Base-by-base conservation (phyloP, 768 basidiomycete species). In the Pisolithus microcarpus region DNA sequence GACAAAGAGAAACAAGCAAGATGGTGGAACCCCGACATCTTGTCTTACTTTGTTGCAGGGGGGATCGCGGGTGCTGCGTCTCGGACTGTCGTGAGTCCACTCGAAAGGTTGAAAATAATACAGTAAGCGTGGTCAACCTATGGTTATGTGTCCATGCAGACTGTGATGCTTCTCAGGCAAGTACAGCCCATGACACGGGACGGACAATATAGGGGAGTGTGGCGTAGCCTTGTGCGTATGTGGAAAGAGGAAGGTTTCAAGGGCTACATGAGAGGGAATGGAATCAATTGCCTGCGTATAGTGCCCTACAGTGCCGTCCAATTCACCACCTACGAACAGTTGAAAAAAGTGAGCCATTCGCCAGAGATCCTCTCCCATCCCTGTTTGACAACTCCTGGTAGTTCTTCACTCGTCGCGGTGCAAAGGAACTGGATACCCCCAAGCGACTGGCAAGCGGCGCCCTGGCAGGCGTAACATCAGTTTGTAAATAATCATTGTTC, bases 51-150 rank as follows among this genome's bases (percentile, higher is more conserved):
- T 58, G 68, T 80, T 52, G 78, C 80, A 1, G 78, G 78, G 34
- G 78, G 78, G 28, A 50, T 75, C 48, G 78, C 78, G 30, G 78
- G 78, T 26, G 78, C 80, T 34, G 82, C 90, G 8, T 91, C 87
- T 52, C 75, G 94, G 49, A 96, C 94, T 2, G 89, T 96, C 13
- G 95, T 98, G 45, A 86, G 83, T 58, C 95, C 94, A 9, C 67
- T 97, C 13, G 93, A 97, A 61, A 73, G 95, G 52, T 74, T 98
- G 49, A 99, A 99, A 70, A 97, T 99, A 62, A 96, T 99, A 54
- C 85, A 94, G 93, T 94, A 59, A 62, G 89, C 75, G 31, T 21
- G 11, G 10, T n/a, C 10, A 19, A 15, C 26, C 46, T 7, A 21
- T 28, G 13, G 50, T 53, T 23, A 31, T 40, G 28, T 34, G 8